Conservation (phyloP, 805 yeast species). For the Ogataea dorogensis region DNA sequence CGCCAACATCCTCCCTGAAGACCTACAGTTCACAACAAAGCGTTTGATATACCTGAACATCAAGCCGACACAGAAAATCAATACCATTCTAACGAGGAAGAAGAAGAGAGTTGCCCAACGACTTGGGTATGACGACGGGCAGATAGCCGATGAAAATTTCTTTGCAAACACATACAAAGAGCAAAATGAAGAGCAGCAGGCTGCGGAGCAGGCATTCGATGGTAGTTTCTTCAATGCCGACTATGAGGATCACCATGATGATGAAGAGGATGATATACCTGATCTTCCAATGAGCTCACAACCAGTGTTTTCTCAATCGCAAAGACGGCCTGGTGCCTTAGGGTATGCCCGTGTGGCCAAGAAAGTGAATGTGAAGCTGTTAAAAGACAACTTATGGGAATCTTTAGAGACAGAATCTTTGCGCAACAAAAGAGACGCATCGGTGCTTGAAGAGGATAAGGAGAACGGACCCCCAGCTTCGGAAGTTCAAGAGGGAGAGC, state of each 20-base stretch:
- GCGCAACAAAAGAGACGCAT: conserved; percentile 32
- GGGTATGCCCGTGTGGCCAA: conserved; percentile 48
- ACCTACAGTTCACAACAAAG: conserved; percentile 48
- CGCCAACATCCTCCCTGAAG: conserved; percentile 44
- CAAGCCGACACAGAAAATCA: conserved; percentile 40
- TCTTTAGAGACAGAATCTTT: conserved; percentile 30
- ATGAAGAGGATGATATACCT: conserved; percentile 32
- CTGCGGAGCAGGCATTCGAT: conserved; percentile 11
- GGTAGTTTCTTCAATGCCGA: conserved; percentile 26
- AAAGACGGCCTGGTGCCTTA: conserved; percentile 28
- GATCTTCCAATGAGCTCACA: conserved; percentile 26
- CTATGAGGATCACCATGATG: conserved; percentile 39
- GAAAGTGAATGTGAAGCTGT: conserved; percentile 45
- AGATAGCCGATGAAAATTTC: conserved; percentile 48
- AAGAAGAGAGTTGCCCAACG: conserved; percentile 21
- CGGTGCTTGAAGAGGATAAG: conserved; percentile 27
- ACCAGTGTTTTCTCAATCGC: conserved; percentile 17
- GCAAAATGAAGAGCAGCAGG: conserved; percentile 22
- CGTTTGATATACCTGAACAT: conserved; percentile 45
- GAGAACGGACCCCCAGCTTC: conserved; percentile 10
- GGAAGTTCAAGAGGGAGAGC: conserved; percentile 5
- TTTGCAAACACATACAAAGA: conserved; percentile 49
- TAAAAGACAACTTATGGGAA: conserved; percentile 48
- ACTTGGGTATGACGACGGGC: conserved; percentile 28
- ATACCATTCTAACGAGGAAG: conserved; percentile 27